These are phyloP conservation scores for Pseudocercospora pini-densiflorae DNA, from an alignment of 2,329 filamentous ascomycete genomes.

Conservation along the genomic window DNA sequence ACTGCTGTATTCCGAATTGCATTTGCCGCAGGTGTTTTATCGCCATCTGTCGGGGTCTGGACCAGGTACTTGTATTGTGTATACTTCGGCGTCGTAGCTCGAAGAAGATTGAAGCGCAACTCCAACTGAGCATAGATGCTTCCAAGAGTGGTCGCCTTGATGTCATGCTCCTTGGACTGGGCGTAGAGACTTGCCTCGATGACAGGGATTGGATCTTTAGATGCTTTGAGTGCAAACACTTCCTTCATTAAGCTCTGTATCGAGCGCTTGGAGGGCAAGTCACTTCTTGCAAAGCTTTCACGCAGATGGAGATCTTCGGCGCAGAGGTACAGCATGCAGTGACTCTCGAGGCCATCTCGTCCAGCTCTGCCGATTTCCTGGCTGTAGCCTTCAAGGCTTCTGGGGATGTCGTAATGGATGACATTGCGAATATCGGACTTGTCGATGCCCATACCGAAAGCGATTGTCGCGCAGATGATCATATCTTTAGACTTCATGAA, in stretches of 20 bases:
- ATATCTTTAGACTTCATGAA: conserved; percentile 84
- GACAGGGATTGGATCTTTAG: conserved; percentile 9
- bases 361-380: conserved; percentile 96
- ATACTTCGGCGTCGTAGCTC: conserved; percentile 63
- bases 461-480: conserved; percentile 96
- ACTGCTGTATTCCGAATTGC: conserved; percentile 50
- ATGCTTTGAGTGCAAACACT: conserved; percentile 49
- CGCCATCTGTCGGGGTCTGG: conserved; percentile 37
- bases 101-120: conserved; percentile 60
- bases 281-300: conserved; percentile 64
- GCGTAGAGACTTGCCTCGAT: conserved; percentile 54
- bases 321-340: conserved; percentile 64
- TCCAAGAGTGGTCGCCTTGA: conserved; percentile 54
- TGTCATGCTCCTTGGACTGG: conserved; percentile 58
- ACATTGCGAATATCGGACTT: conserved; percentile 97
- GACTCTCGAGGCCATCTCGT: conserved; percentile 72
- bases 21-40: conserved; percentile 49
- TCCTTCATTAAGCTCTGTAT: conserved; percentile 56
- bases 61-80: conserved; percentile 58
- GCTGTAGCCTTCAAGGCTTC: conserved; percentile 96
- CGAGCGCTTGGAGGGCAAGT: conserved; percentile 59
- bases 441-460: conserved; percentile 99
- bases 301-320: conserved; percentile 62
- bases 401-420: conserved; percentile 88
- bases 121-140: conserved; percentile 66